These are phyloP conservation scores for Boletus vinaceobasis DNA, from an alignment of 768 basidiomycete genomes.

Conservation along the genomic window DNA sequence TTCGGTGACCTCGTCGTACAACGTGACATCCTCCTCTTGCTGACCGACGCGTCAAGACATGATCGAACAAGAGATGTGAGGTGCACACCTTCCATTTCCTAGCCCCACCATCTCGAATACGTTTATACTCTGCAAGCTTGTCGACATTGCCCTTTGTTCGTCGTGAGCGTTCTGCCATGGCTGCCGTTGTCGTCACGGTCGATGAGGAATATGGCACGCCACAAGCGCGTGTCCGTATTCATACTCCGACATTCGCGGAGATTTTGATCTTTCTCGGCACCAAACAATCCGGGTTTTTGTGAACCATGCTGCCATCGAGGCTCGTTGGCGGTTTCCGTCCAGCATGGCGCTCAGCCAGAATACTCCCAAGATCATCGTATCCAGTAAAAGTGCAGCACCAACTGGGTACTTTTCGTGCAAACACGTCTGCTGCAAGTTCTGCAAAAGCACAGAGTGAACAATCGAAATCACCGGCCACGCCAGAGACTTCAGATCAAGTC, in stretches of 20 bases:
- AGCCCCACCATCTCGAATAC: constrained; percentile 55
- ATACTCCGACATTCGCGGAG: constrained; percentile 25
- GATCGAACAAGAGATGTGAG: background rate
- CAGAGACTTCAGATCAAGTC: constrained; percentile 6
- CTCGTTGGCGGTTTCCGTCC: constrained; percentile 44
- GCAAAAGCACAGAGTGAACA: background rate
- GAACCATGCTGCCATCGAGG: constrained; percentile 42
- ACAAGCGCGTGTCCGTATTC: constrained; percentile 28
- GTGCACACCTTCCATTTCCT: constrained; percentile 54
- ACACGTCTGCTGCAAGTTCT: constrained; percentile 10
- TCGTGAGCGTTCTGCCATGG: constrained; percentile 29
- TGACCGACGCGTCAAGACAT: constrained; percentile 27
- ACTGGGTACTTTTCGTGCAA: constrained; percentile 25
- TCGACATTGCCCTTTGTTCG: constrained; percentile 29
- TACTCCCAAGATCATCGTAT: constrained; percentile 33
- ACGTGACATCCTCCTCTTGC: constrained; percentile 56
- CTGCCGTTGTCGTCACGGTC: constrained; percentile 3
- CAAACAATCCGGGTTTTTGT: background rate
- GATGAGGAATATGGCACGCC: constrained; percentile 12
- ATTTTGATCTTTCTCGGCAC: background rate
- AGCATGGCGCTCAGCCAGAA: constrained; percentile 39
- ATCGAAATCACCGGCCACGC: background rate
- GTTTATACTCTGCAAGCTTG: constrained; percentile 58
- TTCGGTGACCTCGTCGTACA: constrained; percentile 91
- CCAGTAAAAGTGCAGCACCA: constrained; percentile 38